These are phyloP conservation scores for Xylariomycetidae sp. DNA, from an alignment of 2,329 filamentous ascomycete genomes.

Conservation along the genomic window DNA sequence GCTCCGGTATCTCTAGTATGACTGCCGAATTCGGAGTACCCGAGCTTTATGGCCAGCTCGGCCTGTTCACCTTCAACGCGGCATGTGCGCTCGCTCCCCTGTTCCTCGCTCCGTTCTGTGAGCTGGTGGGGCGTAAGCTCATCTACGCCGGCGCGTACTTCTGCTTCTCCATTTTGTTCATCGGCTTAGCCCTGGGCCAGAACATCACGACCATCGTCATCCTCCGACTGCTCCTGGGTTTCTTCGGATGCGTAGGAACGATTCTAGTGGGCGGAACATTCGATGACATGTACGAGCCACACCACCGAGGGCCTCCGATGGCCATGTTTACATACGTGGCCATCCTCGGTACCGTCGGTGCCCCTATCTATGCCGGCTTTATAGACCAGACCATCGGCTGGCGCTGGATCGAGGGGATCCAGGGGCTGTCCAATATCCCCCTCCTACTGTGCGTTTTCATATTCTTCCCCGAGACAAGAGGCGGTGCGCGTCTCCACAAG, in stretches of 20 bases:
- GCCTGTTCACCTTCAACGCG: slow-evolving; percentile 46
- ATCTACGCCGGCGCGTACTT: slow-evolving; percentile 41
- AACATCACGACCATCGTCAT: slow-evolving; percentile 44
- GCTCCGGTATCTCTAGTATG: slow-evolving; percentile 43
- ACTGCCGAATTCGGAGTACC: slow-evolving; percentile 36
- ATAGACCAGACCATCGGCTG: slow-evolving; percentile 48
- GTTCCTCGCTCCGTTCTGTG: slow-evolving; percentile 45
- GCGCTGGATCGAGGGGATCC: slow-evolving; percentile 50
- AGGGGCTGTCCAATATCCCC: slow-evolving; percentile 46
- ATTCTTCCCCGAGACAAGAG: slow-evolving; percentile 24
- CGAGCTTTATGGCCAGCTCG: slow-evolving; percentile 39
- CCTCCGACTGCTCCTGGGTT: slow-evolving; percentile 40
- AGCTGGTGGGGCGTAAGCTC: slow-evolving; percentile 41
- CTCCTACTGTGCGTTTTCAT: slow-evolving; percentile 30
- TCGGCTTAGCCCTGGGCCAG: slow-evolving; percentile 41
- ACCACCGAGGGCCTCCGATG: slow-evolving; percentile 41
- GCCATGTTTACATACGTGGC: slow-evolving; percentile 44
- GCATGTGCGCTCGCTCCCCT: slow-evolving; percentile 42
- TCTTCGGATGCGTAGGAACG: slow-evolving; percentile 45
- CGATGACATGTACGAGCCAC: slow-evolving; percentile 42
- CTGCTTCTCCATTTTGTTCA: slow-evolving; percentile 42
- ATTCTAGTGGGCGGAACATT: slow-evolving; percentile 47
- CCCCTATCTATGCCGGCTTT: slow-evolving; percentile 50
- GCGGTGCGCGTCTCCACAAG: slow-evolving; percentile 33
- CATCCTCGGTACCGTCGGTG: slow-evolving; percentile 47